Evolutionary conservation across 225 moss, liverwort and hornwort genomes (phyloP).

Genomic region (Marchantia polymorpha): DNA sequence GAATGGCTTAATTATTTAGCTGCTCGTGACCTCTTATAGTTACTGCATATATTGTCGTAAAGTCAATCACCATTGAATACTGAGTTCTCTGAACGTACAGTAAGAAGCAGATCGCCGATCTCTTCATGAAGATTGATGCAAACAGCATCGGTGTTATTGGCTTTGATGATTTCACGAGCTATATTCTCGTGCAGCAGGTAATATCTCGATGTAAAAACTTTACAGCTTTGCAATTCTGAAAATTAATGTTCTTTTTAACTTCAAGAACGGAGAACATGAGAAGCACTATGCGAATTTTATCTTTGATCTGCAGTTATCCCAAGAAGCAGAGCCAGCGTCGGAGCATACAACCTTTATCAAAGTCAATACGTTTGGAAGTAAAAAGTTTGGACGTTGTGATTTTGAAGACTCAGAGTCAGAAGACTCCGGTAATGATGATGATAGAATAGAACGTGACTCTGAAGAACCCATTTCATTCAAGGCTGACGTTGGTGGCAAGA

Average conservation of each 20-base stretch:
- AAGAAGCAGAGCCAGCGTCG: constrained; percentile 75
- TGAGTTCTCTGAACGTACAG: constrained; percentile 38
- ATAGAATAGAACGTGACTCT: constrained; percentile 42
- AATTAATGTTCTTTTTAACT: neutral
- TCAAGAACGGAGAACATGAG: neutral
- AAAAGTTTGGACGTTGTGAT: constrained; percentile 79
- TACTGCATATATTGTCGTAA: neutral
- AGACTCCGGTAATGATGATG: constrained; percentile 45
- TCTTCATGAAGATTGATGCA: constrained; percentile 89
- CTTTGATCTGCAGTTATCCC: constrained; percentile 54
- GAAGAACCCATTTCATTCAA: constrained; percentile 49
- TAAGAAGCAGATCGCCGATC: constrained; percentile 57
- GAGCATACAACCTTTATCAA: constrained; percentile 85
- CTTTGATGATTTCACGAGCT: constrained; percentile 89
- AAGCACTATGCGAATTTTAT: neutral
- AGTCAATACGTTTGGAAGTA: constrained; percentile 77
- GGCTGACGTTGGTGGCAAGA: constrained; percentile 35
- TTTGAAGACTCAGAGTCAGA: constrained; percentile 86
- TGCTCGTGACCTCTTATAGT: neutral
- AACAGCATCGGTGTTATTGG: constrained; percentile 59
- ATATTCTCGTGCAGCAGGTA: constrained; percentile 78
- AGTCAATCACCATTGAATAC: neutral
- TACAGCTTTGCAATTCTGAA: neutral
- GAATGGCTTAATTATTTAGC: too few species aligned
- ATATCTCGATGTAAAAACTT: neutral